These are phyloP conservation scores for Vaccinium macrocarpon DNA, from an alignment of 148 eudicot genomes.

Conservation along the genomic window DNA sequence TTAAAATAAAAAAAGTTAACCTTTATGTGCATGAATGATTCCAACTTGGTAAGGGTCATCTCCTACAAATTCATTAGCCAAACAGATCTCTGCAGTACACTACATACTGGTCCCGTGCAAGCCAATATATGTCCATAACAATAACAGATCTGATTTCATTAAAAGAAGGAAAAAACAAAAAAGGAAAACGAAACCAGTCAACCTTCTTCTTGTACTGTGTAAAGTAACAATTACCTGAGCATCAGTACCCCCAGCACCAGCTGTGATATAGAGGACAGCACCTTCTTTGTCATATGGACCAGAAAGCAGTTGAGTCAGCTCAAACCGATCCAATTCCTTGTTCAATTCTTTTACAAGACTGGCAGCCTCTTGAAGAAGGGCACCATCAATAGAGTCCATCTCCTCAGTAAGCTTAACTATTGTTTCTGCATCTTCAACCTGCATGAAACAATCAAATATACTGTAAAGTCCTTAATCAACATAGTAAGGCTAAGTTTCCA, in stretches of 20 bases:
- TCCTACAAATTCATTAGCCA: not conserved
- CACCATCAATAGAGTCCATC: slow-evolving; percentile 85
- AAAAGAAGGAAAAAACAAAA: not conserved
- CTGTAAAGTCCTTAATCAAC: not conserved
- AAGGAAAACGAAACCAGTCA: not conserved
- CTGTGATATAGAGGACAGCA: slow-evolving; percentile 78
- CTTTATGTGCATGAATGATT: not conserved
- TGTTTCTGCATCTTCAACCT: slow-evolving; percentile 95
- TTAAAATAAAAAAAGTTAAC: not conserved
- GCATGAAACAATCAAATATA: slow-evolving; percentile 15
- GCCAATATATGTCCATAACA: not conserved
- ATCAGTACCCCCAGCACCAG: slow-evolving; percentile 99
- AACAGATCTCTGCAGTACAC: not conserved
- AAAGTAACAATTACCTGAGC: slow-evolving; percentile 69
- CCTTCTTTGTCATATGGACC: slow-evolving; percentile 98
- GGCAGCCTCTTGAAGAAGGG: slow-evolving; percentile 84
- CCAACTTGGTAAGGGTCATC: not conserved
- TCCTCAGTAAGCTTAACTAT: slow-evolving; percentile 89
- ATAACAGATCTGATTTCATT: not conserved
- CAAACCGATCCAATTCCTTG: slow-evolving; percentile 83
- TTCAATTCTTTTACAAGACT: slow-evolving; percentile 66
- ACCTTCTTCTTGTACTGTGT: not conserved
- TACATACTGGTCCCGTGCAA: not conserved
- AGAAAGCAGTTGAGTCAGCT: slow-evolving; percentile 86
- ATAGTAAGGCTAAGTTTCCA: not conserved